Base-by-base conservation (phyloP, 2,329 filamentous ascomycete species). In the Aspergillus unguis region DNA sequence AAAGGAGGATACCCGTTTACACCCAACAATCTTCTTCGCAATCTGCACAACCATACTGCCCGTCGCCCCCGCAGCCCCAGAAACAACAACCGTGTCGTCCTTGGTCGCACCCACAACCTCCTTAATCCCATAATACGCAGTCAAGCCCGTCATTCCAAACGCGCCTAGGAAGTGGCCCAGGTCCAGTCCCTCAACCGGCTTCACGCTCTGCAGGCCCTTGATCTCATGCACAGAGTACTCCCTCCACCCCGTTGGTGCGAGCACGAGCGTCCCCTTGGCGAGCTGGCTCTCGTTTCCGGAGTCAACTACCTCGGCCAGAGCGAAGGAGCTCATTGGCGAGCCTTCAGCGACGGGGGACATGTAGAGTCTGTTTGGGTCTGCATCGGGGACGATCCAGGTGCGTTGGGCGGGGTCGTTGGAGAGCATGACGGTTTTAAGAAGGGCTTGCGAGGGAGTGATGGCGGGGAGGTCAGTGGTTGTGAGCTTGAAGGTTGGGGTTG, bases 351-450 rank as follows among this genome's bases (percentile, higher is more conserved):
- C 75, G 6, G 77, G 77, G 0, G 69, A 63, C 0, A 72, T 64
- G 62, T 81, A 81, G 5, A 78, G 67, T 36, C 78, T 73, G 28
- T 71, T 71, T 1, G 73, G 65, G 40, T 73, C 65, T 10, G 66
- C 61, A 50, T 59, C 61, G 26, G 69, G 62, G 53, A 75, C 68
- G 54, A 81, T 79, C 77, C 77, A 80, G 41, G 69, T 71, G 50
- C 79, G 73, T 60, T 80, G 77, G 3, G 77, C 79, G 1, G 79
- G 79, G 63, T 81, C 79, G 55, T 80, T 81, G 56, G 77, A 79
- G 46, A 80, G 61, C 62, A 72, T 79, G 17, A 74, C 59, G 2
- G 67, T 63, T 63, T 80, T 77, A 49, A 80, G n/a, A 5, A 49
- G 29, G n/a, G 31, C 47, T 31, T 49, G 47, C 54, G 23, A 81